Evolutionary conservation across 306 rosid genomes (phyloP).

Genomic region (Citrullus colocynthis): DNA sequence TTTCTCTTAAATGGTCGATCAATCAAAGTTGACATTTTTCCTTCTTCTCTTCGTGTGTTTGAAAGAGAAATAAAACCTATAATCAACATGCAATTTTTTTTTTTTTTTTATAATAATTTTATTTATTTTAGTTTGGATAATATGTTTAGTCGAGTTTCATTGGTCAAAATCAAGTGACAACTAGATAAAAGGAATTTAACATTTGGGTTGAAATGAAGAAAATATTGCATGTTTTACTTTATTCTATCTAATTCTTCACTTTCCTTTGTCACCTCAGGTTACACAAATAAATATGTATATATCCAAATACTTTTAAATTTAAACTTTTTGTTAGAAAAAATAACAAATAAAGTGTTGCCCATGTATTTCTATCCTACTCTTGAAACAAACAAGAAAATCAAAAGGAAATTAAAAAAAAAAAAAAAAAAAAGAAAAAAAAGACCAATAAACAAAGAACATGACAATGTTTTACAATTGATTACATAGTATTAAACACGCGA

Average conservation of each 20-base stretch:
- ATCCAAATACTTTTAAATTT: no score
- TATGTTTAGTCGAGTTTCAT: not conserved
- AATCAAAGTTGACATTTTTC: not conserved
- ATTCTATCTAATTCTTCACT: no score
- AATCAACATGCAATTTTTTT: not conserved
- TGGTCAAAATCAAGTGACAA: not conserved
- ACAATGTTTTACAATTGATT: not conserved
- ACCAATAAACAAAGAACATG: not conserved
- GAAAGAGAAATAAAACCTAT: not conserved
- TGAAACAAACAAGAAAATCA: not conserved
- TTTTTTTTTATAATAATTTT: not conserved
- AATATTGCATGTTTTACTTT: no score
- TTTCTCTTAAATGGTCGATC: not conserved
- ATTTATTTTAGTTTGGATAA: not conserved
- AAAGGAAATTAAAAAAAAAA: not conserved
- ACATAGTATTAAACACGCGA: not conserved
- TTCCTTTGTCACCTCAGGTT: no score
- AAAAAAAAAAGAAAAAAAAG: not conserved
- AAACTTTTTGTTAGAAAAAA: no score
- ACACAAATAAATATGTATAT: no score
- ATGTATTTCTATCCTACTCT: not conserved
- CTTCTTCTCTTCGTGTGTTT: not conserved
- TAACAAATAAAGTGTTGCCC: not conserved
- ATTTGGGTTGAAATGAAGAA: no score
- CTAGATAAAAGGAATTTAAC: not conserved